Base-by-base conservation (phyloP, 2,329 filamentous ascomycete genomes). In the Trichoderma sp. region DNA sequence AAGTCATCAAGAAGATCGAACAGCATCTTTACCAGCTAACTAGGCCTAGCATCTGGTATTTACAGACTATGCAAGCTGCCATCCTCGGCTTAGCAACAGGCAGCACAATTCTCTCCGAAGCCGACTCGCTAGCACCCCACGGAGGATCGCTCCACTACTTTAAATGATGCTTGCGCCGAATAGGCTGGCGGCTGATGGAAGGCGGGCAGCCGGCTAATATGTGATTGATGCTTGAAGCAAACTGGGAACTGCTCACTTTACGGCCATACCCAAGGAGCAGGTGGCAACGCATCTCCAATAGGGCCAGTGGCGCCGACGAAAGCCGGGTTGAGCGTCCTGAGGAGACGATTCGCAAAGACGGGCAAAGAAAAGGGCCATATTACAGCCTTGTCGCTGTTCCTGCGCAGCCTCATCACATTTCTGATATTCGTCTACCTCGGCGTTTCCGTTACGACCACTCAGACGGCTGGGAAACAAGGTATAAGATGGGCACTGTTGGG, bases 1-100 rank as follows among this genome's bases (percentile, higher is more conserved):
- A 49, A 51, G 30, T 59, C 28, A 59, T 66, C 39, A 58, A 54
- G 54, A 51, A 66, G 39, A 66, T 66, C 39, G 34, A 16, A 21
- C 32, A 24, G 26, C 16, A 18, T 55, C 26, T 55, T 32, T n/a
- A 32, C 32, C 13, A 24, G 24, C 51, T 54, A 54, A 14, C 14
- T 32, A 14, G 32, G 32, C 11, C 32, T 13, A 34, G 32, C 11
- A 32, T 30, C 6, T 28, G 18, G 10, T 21, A 49, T 10, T 24
- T 24, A 49, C n/a, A 24, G 46, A 49, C 46, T 49, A 10, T 10
- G 10, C n/a, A 49, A 32, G 28, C 16, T 55, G 28, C 39, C 39
- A n/a, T 28, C 18, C 52, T 55, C 4, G 52, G 21, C 28, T 32
- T 32, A 18, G 28, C 18, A 55, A 49, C n/a, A 21, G 51, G 24